Evolutionary conservation across 2,329 filamentous ascomycete genomes (phyloP).

Genomic region (Fusarium paranaense): DNA sequence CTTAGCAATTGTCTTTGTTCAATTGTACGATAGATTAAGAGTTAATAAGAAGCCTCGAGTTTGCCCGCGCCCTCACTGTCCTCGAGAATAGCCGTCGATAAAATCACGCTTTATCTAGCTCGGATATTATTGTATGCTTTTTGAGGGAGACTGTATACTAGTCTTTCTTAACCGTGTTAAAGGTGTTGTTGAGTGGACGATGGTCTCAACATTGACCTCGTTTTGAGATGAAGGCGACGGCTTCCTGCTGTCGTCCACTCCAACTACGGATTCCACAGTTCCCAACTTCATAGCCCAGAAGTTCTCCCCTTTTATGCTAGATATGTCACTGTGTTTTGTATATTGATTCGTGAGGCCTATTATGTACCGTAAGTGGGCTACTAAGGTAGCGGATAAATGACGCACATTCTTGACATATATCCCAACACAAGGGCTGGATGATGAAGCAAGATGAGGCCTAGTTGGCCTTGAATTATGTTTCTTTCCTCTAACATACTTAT

Average conservation of each 20-base stretch:
- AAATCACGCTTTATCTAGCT: neutral
- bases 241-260: neutral
- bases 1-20: neutral
- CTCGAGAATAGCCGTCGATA: neutral
- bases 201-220: neutral
- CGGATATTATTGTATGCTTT: neutral
- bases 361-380: neutral
- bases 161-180: neutral
- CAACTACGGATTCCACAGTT: neutral
- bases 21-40: neutral
- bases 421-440: neutral
- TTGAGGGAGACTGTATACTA: neutral
- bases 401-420: neutral
- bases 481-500: neutral
- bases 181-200: neutral
- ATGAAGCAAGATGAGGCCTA: neutral
- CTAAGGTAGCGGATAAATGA: too few species aligned
- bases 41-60: neutral
- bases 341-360: neutral
- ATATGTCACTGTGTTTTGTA: neutral
- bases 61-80: neutral
- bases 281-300: neutral
- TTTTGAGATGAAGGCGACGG: neutral
- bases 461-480: neutral
- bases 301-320: accelerated